Conservation (phyloP, 306 rosid species). For the Fagus crenata region DNA sequence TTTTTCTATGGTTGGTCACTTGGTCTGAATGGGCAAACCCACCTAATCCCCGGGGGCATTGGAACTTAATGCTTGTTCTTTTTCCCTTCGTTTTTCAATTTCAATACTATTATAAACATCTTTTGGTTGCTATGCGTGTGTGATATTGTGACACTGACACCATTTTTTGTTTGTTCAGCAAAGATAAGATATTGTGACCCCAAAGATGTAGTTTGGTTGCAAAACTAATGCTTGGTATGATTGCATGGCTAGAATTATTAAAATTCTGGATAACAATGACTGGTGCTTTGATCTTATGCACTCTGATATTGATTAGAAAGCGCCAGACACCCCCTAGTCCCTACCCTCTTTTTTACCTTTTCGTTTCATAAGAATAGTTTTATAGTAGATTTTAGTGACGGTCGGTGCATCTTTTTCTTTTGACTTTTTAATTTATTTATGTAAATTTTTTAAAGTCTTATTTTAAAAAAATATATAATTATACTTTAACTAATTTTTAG, state of each 20-base stretch:
- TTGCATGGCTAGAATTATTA: not conserved
- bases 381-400: too few species aligned
- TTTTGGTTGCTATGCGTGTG: not conserved
- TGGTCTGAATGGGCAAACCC: conserved; percentile 15
- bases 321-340: not conserved
- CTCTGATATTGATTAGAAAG: not conserved
- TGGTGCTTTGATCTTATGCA: not conserved
- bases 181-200: conserved; percentile 12
- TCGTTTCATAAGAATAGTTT: too few species aligned
- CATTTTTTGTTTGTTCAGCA: not conserved
- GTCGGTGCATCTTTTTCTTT: too few species aligned
- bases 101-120: not conserved
- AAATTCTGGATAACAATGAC: not conserved
- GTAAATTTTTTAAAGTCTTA: too few species aligned
- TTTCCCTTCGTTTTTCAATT: conserved; percentile 24
- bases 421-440: too few species aligned
- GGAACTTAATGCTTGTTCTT: conserved; percentile 39
- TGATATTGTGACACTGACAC: not conserved
- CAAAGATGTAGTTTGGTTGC: conserved; percentile 16
- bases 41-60: not conserved
- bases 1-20: conserved; percentile 15
- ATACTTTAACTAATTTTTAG: too few species aligned
- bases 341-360: not conserved
- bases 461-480: too few species aligned
- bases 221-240: not conserved